Conservation (phyloP, 805 yeast species). For the Wickerhamomyces subpelliculosus region DNA sequence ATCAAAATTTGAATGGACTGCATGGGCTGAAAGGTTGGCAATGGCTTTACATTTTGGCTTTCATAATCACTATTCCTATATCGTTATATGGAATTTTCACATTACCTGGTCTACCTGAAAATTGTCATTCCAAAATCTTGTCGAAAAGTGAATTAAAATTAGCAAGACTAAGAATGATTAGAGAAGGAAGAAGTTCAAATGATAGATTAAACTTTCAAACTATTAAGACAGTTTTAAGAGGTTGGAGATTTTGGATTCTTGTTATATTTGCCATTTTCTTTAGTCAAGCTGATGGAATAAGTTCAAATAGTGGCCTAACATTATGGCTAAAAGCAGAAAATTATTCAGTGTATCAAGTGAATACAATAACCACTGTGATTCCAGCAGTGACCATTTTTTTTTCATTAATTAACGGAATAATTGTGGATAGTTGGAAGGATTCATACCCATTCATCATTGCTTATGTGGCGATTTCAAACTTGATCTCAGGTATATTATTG, state of each 20-base stretch:
- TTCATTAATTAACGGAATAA: slow-evolving; percentile 23
- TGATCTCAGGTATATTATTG: slow-evolving; percentile 3
- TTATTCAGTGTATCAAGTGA: slow-evolving; percentile 34
- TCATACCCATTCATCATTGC: slow-evolving; percentile 22
- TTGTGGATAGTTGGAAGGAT: slow-evolving; percentile 21
- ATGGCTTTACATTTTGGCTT: slow-evolving; percentile 43
- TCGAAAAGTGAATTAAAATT: slow-evolving; percentile 48
- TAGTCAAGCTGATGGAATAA: slow-evolving; percentile 27
- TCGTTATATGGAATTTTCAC: slow-evolving; percentile 41
- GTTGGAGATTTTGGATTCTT: slow-evolving; percentile 26
- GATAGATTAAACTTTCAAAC: slow-evolving; percentile 10
- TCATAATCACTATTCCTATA: slow-evolving; percentile 37
- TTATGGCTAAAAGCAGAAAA: slow-evolving; percentile 44
- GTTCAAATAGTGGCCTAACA: slow-evolving; percentile 22
- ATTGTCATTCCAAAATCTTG: slow-evolving; percentile 44
- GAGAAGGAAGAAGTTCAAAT: slow-evolving; percentile 16
- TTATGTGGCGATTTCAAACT: slow-evolving; percentile 25
- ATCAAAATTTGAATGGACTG: slow-evolving; percentile 28
- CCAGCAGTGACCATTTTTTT: slow-evolving; percentile 35
- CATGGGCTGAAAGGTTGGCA: slow-evolving; percentile 42
- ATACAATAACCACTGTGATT: slow-evolving; percentile 43
- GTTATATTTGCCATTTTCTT: slow-evolving; percentile 34
- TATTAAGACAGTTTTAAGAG: slow-evolving; percentile 9
- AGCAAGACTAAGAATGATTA: slow-evolving; percentile 36
- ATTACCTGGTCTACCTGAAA: slow-evolving; percentile 61